These are phyloP conservation scores for Kalmusia sp. DNA, from an alignment of 2,329 filamentous ascomycete genomes.

Conservation along the genomic window DNA sequence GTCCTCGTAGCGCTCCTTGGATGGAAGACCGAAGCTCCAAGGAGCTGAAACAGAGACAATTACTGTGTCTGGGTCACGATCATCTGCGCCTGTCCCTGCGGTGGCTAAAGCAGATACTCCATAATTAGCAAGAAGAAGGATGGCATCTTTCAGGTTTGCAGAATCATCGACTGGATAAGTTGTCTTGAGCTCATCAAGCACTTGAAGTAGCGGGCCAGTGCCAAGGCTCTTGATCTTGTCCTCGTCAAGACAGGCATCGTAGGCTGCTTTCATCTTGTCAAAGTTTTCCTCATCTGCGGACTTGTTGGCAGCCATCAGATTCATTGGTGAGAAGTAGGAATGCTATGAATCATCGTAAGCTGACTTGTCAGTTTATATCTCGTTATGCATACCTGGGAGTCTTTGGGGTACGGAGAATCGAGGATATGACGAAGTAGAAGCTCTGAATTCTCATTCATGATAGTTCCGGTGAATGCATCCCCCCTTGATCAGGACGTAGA, in stretches of 20 bases:
- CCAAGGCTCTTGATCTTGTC: slow-evolving; percentile 60
- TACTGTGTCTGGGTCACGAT: slow-evolving; percentile 63
- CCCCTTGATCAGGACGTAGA: slow-evolving; percentile 64
- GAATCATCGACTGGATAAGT: slow-evolving; percentile 51
- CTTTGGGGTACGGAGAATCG: slow-evolving; percentile 58
- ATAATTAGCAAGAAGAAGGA: slow-evolving; percentile 56
- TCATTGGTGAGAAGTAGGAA: slow-evolving; percentile 56
- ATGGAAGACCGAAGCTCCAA: slow-evolving; percentile 54
- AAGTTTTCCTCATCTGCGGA: slow-evolving; percentile 65
- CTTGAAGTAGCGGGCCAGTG: slow-evolving; percentile 56
- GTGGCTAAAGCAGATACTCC: slow-evolving; percentile 47
- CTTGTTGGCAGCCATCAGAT: slow-evolving; percentile 29
- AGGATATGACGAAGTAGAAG: slow-evolving; percentile 51
- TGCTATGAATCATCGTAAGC: slow-evolving; percentile 44
- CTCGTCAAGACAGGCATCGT: slow-evolving; percentile 69
- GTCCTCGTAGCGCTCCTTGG: slow-evolving; percentile 46
- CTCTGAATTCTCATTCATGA: slow-evolving; percentile 57
- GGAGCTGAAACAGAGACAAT: slow-evolving; percentile 57
- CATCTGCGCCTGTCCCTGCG: slow-evolving; percentile 50
- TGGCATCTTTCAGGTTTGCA: slow-evolving; percentile 50
- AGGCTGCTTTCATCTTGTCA: slow-evolving; percentile 66
- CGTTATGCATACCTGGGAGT: slow-evolving; percentile 4
- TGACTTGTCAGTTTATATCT: background rate
- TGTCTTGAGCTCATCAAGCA: slow-evolving; percentile 34
- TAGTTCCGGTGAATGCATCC: background rate